Conservation (phyloP, 2,329 filamentous ascomycete species). For the Lasiodiplodia theobromae region DNA sequence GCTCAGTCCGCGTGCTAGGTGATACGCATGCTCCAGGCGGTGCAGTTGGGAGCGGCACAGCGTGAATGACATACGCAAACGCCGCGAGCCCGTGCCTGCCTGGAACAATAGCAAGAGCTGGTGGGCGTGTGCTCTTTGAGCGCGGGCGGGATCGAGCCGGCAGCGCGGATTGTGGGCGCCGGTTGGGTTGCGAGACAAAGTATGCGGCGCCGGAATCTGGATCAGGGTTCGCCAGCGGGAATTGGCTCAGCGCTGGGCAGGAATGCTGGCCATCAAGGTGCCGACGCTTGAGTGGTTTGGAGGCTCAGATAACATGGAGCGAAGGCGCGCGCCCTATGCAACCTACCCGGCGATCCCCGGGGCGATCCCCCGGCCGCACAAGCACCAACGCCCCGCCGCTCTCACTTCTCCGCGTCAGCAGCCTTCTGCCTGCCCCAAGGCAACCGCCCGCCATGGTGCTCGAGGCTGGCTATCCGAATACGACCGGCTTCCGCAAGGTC, state of each 20-base stretch:
- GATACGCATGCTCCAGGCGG: constrained; percentile 20
- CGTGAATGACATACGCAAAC: constrained; percentile 21
- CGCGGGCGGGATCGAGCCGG: not conserved
- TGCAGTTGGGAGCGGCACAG: constrained; percentile 1
- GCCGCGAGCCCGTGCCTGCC: constrained; percentile 15
- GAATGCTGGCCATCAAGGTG: constrained; percentile 28
- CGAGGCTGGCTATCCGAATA: constrained; percentile 54
- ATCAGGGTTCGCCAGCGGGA: not conserved
- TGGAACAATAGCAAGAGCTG: constrained; percentile 2
- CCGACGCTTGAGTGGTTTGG: constrained; percentile 10
- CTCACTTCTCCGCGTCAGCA: not conserved
- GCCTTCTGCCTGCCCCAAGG: not conserved
- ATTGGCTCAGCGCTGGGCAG: constrained; percentile 21
- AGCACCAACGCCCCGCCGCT: not conserved
- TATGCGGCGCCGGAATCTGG: constrained; percentile 17
- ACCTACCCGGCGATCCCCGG: constrained; percentile 12
- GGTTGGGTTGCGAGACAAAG: not conserved
- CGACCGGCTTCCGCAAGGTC: constrained; percentile 55
- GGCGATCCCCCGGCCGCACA: constrained; percentile 6
- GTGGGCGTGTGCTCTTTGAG: constrained; percentile 17
- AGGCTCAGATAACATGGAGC: not conserved
- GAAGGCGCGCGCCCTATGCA: not conserved
- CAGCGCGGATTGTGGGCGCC: not conserved
- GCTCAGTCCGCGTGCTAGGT: constrained; percentile 13
- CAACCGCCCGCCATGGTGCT: constrained; percentile 45